Evolutionary conservation across 2,329 filamentous ascomycete species (phyloP).

Genomic region (Clathrospora elynae): DNA sequence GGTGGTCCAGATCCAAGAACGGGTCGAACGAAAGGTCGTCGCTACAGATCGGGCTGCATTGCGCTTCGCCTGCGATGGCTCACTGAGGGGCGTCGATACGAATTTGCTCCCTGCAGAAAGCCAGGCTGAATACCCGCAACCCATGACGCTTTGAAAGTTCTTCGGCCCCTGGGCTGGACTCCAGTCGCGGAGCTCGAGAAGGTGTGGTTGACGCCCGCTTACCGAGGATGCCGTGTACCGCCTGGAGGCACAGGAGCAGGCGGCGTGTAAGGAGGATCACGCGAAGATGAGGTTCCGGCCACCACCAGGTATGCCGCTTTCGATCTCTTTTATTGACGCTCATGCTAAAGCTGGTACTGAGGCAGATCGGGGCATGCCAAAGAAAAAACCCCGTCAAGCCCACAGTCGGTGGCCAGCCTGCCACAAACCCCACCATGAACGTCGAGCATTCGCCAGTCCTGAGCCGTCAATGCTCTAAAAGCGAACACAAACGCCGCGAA

Average conservation of each 20-base stretch:
- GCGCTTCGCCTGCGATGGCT: not conserved
- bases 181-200: not conserved
- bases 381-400: no score
- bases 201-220: constrained; percentile 11
- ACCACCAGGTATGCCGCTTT: not conserved
- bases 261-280: not conserved
- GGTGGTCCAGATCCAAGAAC: no score
- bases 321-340: no score
- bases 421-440: no score
- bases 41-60: not conserved
- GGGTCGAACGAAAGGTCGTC: no score
- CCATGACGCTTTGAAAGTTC: constrained; percentile 1
- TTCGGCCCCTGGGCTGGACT: constrained; percentile 6
- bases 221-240: constrained; percentile 7
- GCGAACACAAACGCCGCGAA: no score
- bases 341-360: not conserved
- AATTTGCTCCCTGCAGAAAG: not conserved
- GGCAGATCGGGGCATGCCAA: not conserved
- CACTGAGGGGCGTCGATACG: not conserved
- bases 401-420: no score
- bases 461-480: no score
- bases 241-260: constrained; percentile 1
- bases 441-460: no score
- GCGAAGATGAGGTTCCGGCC: not conserved
- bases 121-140: constrained; percentile 6